phyloP scores from a whole-genome alignment of 108 stramenopile species.

The Skeletonema marinoi region DNA sequence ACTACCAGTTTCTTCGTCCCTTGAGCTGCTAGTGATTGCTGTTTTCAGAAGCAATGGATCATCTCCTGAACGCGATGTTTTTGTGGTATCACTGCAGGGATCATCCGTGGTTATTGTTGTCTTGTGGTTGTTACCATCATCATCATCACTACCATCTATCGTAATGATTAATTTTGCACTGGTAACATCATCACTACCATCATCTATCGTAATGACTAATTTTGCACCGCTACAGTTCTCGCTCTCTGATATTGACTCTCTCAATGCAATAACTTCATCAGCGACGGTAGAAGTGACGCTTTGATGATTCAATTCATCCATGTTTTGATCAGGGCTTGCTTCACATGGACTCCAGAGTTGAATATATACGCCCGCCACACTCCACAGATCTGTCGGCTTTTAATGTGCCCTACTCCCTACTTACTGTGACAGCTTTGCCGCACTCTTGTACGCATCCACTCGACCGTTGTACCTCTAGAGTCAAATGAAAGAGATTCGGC shows the following conservation, averaged over 20 bases:
- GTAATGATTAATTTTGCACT: neutral
- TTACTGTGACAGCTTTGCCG: no score
- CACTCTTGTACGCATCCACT: no score
- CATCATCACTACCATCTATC: neutral
- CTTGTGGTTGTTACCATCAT: neutral
- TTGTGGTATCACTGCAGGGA: neutral
- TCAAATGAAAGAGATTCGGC: no score
- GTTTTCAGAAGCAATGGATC: neutral
- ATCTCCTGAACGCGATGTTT: neutral
- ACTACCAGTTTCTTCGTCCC: neutral
- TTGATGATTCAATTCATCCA: neutral
- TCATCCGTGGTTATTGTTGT: neutral
- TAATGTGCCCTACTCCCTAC: no score
- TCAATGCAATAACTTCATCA: neutral
- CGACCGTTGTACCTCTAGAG: no score
- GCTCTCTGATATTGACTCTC: neutral
- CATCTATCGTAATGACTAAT: neutral
- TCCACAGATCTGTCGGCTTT: no score
- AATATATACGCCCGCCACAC: no score
- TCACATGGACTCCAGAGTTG: neutral
- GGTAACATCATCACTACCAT: neutral
- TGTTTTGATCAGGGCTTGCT: neutral
- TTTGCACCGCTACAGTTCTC: neutral
- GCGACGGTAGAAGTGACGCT: neutral
- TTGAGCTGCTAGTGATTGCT: neutral